Evolutionary conservation across 2,329 filamentous ascomycete genomes (phyloP), one percentile per base, ranked within the genome.

Genomic region (Fusarium ramigenum): DNA sequence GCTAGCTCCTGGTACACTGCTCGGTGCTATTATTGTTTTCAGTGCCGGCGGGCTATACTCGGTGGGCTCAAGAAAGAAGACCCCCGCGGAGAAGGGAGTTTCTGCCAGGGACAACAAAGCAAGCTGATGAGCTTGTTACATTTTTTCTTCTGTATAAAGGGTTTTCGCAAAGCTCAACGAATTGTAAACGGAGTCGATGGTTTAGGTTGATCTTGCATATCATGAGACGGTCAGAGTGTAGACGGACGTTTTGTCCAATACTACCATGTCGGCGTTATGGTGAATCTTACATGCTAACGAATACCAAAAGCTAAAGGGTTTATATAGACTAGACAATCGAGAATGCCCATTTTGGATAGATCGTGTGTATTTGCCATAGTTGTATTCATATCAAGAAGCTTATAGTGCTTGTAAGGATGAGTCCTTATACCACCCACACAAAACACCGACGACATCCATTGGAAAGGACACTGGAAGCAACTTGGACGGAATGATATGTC

Each of bases 1-100:
- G 43, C 85, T 99, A 73, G 90, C 92, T 18, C 83, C 87, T 1
- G 92, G 94, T 43, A 97, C 97, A 69, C 83, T 97, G 60, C 67
- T 94, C 9, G 96, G 96, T 7, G 95, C 96, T 2, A 85, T 90
- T 9, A 86, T 98, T 70, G 96, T 99, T 12, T 99, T 98, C 83
- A 89, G 92, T 19, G 94, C 94, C 1, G 96, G 95, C n/a, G 96
- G 92, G 0, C 81, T 98, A 71, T 99, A 99, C 84, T 95, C 94
- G 5, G 88, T 95, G 78, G 95, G 97, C 73, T 85, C 87, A 46
- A 78, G 74, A 60, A 72, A 75, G 54, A 79, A 75, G 62, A 49
- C 53, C 9, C 53, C 70, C 14, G 68, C 60, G 42, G 60, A 69
- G 25, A 76, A 60, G 11, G 42, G 57, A 34, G 47, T 42, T 15